Percentiles rank a stretch among this genome's conserved stretches.
Evolutionary conservation across 164 flowering plant genomes (phyloP).

Genomic region (Euptelea pleiosperma): DNA sequence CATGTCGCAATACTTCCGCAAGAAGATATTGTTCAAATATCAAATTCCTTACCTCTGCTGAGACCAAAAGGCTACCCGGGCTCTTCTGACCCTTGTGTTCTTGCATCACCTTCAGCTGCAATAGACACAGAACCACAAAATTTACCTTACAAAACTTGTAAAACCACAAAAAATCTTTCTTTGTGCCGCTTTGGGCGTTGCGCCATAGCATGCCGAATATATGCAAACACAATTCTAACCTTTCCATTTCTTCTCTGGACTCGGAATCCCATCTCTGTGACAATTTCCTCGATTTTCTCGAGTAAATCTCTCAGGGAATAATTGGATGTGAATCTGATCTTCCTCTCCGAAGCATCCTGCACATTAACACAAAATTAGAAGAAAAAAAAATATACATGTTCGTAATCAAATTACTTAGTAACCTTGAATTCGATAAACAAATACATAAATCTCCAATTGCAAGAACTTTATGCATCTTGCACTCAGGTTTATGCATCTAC

Average conservation of each 20-base stretch:
- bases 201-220: too few species aligned
- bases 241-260: conserved; percentile 71
- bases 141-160: too few species aligned
- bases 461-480: too few species aligned
- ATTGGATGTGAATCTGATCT: conserved; percentile 84
- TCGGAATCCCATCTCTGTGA: conserved; percentile 69
- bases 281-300: conserved; percentile 63
- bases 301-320: conserved; percentile 60
- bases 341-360: conserved; percentile 88
- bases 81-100: conserved; percentile 41
- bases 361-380: conserved; percentile 12
- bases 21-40: background rate
- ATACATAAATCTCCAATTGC: background rate
- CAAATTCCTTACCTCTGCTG: conserved; percentile 57
- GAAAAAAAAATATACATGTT: background rate
- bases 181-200: too few species aligned
- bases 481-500: too few species aligned
- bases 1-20: too few species aligned
- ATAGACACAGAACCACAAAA: too few species aligned
- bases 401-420: too few species aligned
- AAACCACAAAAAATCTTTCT: too few species aligned
- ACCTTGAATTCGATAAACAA: background rate
- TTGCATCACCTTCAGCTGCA: conserved; percentile 67
- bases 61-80: conserved; percentile 52
- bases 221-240: conserved; percentile 35